These are phyloP conservation scores for Chrysanthemum makinoi DNA, from an alignment of 129 eudicot genomes.

Conservation along the genomic window DNA sequence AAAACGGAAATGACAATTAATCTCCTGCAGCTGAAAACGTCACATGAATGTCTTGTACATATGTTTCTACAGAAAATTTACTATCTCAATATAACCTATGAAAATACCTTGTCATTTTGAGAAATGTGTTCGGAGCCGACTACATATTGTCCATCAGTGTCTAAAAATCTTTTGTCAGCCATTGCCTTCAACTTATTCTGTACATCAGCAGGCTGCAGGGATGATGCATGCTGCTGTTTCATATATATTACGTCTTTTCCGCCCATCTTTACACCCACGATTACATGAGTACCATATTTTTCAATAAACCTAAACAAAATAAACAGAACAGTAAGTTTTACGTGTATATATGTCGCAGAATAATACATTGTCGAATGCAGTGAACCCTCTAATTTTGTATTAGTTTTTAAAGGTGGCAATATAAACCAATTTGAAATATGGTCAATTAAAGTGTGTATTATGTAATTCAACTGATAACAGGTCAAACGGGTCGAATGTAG, in stretches of 20 bases:
- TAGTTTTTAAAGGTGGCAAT: neutral
- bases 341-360: neutral
- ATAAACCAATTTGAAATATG: neutral
- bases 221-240: constrained; percentile 93
- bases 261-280: constrained; percentile 98
- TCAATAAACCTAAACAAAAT: constrained; percentile 67
- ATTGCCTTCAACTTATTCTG: constrained; percentile 73
- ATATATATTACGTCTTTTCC: constrained; percentile 91
- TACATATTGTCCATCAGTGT: constrained; percentile 52
- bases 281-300: constrained; percentile 88
- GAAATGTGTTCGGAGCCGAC: constrained; percentile 48
- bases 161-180: constrained; percentile 87
- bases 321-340: constrained; percentile 6
- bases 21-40: no score
- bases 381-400: neutral
- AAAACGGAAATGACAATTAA: no score
- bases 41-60: neutral
- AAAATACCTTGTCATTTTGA: constrained; percentile 62
- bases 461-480: neutral
- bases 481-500: neutral
- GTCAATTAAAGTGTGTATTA: neutral
- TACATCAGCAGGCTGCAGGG: constrained; percentile 92
- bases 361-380: neutral
- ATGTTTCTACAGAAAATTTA: neutral
- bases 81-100: neutral